Evolutionary conservation across 2,329 filamentous ascomycete genomes (phyloP), one percentile per base, ranked within the genome.

Genomic region (Ophiostoma piceae): DNA sequence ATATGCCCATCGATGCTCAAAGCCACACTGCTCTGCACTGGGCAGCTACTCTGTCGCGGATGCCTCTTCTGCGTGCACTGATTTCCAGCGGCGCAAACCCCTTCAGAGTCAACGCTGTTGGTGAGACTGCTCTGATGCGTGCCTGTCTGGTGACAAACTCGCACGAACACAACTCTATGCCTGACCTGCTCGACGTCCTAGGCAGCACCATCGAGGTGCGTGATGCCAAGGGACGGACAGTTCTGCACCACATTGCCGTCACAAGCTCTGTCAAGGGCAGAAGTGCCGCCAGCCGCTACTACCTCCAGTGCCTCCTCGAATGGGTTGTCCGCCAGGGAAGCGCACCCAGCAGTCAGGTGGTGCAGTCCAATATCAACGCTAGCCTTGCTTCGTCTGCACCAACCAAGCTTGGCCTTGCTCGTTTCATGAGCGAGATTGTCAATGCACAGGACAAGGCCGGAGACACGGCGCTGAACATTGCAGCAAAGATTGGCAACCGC

Each of bases 401-500:
- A 60, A 90, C 87, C 69, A 92, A 86, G 73, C 96, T 98, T 79
- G 92, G 91, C 32, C 85, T 99, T 68, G 94, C 92, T 39, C 89
- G 92, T 51, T 99, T 99, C 80, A 96, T 99, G 87, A 92, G 91
- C 67, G 94, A 98, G 77, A 96, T 99, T 78, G 94, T 99, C 71
- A 98, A 99, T 75, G 90, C 94, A 0, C 91, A 94, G 75, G 95
- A 99, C 79, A 93, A 94, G 75, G 91, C 91, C 43, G 95, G 95
- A 0, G 96, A 99, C 76, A 99, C 95, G 0, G 95, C 95, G 0
- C 83, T 99, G 26, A 97, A 97, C 74, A 90, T 98, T 72, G 95
- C 94, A 1, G 94, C 95, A 1, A 86, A 95, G 72, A 96, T 97
- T 74, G 92, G 93, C 29, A 98, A 97, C 77, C 86, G 91, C 69